These are phyloP conservation scores for Elymus sibiricus DNA, from an alignment of 176 grass and related monocot genomes.

Conservation along the genomic window DNA sequence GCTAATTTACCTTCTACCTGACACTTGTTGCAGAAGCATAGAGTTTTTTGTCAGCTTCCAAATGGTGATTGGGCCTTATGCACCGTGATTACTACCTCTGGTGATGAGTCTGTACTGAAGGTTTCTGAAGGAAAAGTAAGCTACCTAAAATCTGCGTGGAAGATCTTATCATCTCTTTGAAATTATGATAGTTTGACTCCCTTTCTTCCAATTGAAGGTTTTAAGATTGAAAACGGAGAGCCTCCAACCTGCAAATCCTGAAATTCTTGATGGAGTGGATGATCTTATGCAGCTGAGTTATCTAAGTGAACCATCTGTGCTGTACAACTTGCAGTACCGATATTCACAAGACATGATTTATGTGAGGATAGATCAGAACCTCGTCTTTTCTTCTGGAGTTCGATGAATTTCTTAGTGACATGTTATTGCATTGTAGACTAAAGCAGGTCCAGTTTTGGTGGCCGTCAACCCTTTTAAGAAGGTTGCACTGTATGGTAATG, in stretches of 20 bases:
- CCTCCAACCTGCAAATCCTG: constrained; percentile 88
- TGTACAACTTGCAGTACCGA: constrained; percentile 95
- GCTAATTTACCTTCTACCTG: constrained; percentile 15
- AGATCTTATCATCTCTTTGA: background rate
- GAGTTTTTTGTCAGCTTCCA: constrained; percentile 75
- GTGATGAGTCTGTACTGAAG: constrained; percentile 68
- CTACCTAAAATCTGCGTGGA: background rate
- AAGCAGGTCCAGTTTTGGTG: constrained; percentile 98
- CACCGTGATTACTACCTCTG: constrained; percentile 69
- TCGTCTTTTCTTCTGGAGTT: constrained; percentile 8
- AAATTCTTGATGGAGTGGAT: constrained; percentile 97
- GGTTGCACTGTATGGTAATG: constrained; percentile 81
- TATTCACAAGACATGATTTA: constrained; percentile 89
- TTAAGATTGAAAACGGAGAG: constrained; percentile 70
- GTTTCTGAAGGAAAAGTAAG: constrained; percentile 84
- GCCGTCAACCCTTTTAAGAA: constrained; percentile 98
- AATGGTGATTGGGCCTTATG: constrained; percentile 86
- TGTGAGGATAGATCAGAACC: constrained; percentile 52
- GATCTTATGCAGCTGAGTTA: constrained; percentile 99
- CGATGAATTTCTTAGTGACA: constrained; percentile 37
- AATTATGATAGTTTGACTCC: constrained; percentile 17
- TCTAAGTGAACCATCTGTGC: constrained; percentile 90
- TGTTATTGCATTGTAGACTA: constrained; percentile 64
- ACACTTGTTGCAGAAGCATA: constrained; percentile 67
- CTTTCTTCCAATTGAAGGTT: constrained; percentile 48